A percentile compares a stretch with the other conserved stretches of the same genome.
These are phyloP conservation scores for Mycena vitilis DNA, from an alignment of 768 basidiomycete species.

Conservation along the genomic window DNA sequence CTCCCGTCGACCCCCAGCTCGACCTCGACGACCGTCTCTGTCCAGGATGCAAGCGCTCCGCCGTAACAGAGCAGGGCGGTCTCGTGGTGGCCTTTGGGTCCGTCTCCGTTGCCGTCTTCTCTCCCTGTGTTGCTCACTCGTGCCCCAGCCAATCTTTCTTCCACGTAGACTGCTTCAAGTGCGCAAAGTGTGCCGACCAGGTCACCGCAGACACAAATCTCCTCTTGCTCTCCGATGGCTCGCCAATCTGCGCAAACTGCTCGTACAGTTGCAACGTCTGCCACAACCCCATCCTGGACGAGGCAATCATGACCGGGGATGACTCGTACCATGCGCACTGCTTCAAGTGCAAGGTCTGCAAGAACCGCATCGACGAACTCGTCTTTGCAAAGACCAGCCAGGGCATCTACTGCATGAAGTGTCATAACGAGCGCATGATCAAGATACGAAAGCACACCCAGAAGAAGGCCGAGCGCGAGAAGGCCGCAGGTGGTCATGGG, in stretches of 20 bases:
- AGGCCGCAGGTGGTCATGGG: constrained; percentile 51
- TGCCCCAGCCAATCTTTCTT: constrained; percentile 86
- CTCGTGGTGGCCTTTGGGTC: constrained; percentile 97
- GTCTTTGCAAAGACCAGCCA: constrained; percentile 99
- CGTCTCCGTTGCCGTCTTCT: constrained; percentile 47
- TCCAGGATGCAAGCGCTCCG: constrained; percentile 86
- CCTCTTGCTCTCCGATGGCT: constrained; percentile 95
- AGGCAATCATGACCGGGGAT: constrained; percentile 99
- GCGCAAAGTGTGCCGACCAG: constrained; percentile 92
- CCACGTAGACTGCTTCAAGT: constrained; percentile 96
- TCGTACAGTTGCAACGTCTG: constrained; percentile 97
- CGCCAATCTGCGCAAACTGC: constrained; percentile 95
- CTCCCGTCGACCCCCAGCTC: constrained; percentile 29
- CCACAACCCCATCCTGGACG: constrained; percentile 93
- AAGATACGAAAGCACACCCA: constrained; percentile 92
- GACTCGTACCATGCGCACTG: constrained; percentile 99
- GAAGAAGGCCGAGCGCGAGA: constrained; percentile 80
- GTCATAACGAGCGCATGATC: constrained; percentile 97
- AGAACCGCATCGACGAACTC: constrained; percentile 94
- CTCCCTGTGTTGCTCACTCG: constrained; percentile 16
- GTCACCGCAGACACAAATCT: constrained; percentile 98
- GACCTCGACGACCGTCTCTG: constrained; percentile 70
- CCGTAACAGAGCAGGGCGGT: constrained; percentile 84
- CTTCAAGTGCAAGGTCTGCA: constrained; percentile 97
- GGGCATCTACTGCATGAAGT: constrained; percentile 99